A percentile compares a stretch with the other conserved stretches of the same genome.
Conservation (phyloP, 306 rosid species). For the Cucumis melo region DNA sequence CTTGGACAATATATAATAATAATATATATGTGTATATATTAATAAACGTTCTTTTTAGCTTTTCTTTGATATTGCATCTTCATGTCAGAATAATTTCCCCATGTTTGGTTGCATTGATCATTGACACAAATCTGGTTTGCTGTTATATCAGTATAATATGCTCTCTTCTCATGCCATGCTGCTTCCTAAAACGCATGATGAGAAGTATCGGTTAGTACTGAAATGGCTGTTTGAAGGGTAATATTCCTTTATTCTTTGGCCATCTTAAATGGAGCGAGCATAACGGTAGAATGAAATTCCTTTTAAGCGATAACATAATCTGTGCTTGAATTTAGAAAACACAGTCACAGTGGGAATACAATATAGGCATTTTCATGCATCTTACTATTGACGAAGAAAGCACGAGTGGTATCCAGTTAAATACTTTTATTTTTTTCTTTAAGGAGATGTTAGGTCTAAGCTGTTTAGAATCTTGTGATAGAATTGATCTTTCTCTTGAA, state of each 20-base stretch:
- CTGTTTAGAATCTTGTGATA: constrained; percentile 8
- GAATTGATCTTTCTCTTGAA: constrained; percentile 7
- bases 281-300: constrained; percentile 2
- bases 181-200: background rate
- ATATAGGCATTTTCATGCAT: background rate
- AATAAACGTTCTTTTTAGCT: constrained; percentile 20
- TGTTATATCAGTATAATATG: background rate
- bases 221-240: background rate
- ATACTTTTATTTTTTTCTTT: background rate
- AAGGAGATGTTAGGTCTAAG: constrained; percentile 3
- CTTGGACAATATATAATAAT: background rate
- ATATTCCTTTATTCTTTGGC: constrained; percentile 1
- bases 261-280: background rate
- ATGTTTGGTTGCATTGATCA: constrained; percentile 29
- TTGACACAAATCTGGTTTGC: background rate
- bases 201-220: background rate
- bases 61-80: constrained; percentile 14
- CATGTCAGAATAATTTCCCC: constrained; percentile 46
- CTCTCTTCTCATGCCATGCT: background rate
- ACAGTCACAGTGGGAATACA: background rate
- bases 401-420: background rate
- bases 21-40: background rate
- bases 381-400: background rate
- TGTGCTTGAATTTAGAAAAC: background rate
- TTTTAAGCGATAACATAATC: background rate